A percentile compares a stretch with the other conserved stretches of the same genome.
Evolutionary conservation across 495 filamentous ascomycete genomes (phyloP).

Genomic region (Sphaerosporella brunnea): DNA sequence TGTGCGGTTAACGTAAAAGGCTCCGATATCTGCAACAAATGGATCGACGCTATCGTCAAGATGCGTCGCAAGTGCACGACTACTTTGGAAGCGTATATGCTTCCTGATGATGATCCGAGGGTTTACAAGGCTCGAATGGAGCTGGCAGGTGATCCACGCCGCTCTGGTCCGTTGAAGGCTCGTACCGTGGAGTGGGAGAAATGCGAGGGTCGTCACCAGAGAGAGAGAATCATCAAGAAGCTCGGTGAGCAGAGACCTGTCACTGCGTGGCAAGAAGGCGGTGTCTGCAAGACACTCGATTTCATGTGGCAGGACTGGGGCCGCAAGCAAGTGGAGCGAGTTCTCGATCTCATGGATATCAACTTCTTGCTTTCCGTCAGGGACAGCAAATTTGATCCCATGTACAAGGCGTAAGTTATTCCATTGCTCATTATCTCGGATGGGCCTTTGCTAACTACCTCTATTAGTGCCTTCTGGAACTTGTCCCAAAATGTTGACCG

Average conservation of each 20-base stretch:
- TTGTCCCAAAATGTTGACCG: constrained; percentile 63
- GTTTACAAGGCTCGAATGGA: constrained; percentile 35
- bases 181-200: constrained; percentile 37
- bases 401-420: constrained; percentile 42
- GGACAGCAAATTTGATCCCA: constrained; percentile 38
- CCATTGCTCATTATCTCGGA: neutral
- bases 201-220: constrained; percentile 39
- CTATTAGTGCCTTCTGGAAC: constrained; percentile 39
- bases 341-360: constrained; percentile 53
- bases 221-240: constrained; percentile 30
- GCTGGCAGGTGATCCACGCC: constrained; percentile 24
- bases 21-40: constrained; percentile 26
- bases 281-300: constrained; percentile 36
- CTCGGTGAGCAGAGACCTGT: constrained; percentile 39
- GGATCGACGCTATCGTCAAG: constrained; percentile 28
- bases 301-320: constrained; percentile 37
- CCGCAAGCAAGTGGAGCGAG: constrained; percentile 34
- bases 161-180: constrained; percentile 14
- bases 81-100: constrained; percentile 44
- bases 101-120: constrained; percentile 39
- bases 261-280: constrained; percentile 39
- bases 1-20: constrained; percentile 37
- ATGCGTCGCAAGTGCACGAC: constrained; percentile 44
- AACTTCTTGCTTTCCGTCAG: constrained; percentile 31
- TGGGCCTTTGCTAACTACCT: neutral